Evolutionary conservation across 1,284 basidiomycete species (phyloP), one percentile per base, ranked within the genome.

Genomic region (Stygiomarasmius scandens): DNA sequence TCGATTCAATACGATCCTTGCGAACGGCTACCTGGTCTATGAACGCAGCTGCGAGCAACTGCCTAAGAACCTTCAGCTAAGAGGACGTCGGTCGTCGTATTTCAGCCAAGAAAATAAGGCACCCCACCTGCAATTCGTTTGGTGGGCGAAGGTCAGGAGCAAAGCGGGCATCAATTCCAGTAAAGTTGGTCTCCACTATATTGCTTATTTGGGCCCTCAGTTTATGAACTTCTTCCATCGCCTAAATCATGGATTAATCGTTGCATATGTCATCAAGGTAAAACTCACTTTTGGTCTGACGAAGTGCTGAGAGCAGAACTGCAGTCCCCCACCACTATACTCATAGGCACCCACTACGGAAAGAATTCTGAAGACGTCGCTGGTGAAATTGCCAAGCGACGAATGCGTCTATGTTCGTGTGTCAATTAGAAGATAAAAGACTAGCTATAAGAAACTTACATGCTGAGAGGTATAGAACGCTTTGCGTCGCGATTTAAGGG

Each of bases 161-260:
- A 63, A 91, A 87, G 11, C 82, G 81, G 1, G 82, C 76, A 57
- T 87, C 80, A 6, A 81, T 72, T 4, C 79, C 81, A 0, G 87
- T 81, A 64, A 92, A 92, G 66, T 89, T 86, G 23, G 81, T 74
- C 55, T 83, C 80, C 1, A 95, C 90, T 53, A 97, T 95, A 63
- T 80, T 86, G 65, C 84, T 92, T 58, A 98, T 90, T 68, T 98
- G 97, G 0, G 86, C 82, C 41, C 96, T 87, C n/a, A 99, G 81
- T 72, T 99, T 98, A 73, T 96, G 96, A 44, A 98, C 97, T 76
- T 99, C 97, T 74, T 98, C 93, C 96, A 99, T 99, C 0, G 95
- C 93, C 93, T 96, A 44, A 19, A 10, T 25, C 34, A 47, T 34
- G 46, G 29, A 53, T 49, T 25, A 52, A 19, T 25, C 48, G 51